Base-by-base conservation (phyloP, 768 basidiomycete genomes). In the Floccularia luteovirens region DNA sequence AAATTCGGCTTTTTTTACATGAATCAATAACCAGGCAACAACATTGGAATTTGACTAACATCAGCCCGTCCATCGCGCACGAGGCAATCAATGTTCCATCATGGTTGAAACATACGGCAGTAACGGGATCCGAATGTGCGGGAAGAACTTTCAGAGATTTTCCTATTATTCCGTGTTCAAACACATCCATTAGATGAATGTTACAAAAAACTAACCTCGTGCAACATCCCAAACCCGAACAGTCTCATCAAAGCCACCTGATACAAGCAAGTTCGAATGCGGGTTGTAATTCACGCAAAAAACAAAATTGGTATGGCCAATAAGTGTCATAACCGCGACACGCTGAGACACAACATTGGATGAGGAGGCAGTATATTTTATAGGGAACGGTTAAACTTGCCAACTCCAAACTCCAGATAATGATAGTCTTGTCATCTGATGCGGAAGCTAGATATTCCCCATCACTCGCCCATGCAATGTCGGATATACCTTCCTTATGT, bases 51-150 rank as follows among this genome's bases (percentile, higher is more conserved):
- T 11, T 27, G 5, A 63, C 83, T 61, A 48, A 97, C 96, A 98
- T 94, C 31, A 98, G 62, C 4, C 94, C 96, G 59, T 99, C 96
- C 84, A 92, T 94, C 8, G 91, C 89, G 50, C 88, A 90, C 13
- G 91, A 94, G 2, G 90, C 86, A 20, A 99, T 83, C 48, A 98
- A 78, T 5, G 90, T 93, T 4, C 96, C 96, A 48, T 98, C 94
- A 48, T 83, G 77, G 59, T 89, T 97, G 70, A 96, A 99, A 43
- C 79, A 77, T 4, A 98, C 91, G 8, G 89, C 83, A 31, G 91
- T 94, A 23, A 98, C 90, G 10, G 96, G 93, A 59, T 98, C 96
- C 2, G 93, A 93, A 66, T 98, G 96, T 2, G 96, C 96, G 24
- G 93, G 91, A 6, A 98, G 67, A 12, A 86, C 79, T 58, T 88